Evolutionary conservation across 129 eudicot genomes (phyloP).

Genomic region (Dittrichia graveolens): DNA sequence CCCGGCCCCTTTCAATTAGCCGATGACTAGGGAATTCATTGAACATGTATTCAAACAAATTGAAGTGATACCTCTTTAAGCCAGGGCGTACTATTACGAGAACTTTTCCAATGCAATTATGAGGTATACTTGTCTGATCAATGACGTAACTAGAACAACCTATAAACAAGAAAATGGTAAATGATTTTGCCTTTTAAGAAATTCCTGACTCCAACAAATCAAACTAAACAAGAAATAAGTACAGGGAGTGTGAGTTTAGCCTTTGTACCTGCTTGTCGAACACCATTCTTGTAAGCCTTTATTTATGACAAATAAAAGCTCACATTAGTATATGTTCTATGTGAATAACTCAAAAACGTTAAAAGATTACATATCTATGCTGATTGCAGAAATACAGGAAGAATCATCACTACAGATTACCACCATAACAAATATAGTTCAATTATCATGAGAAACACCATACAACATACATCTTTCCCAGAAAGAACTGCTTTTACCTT

Average conservation of each 20-base stretch:
- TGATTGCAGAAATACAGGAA: not conserved
- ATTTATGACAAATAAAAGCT: slow-evolving; percentile 35
- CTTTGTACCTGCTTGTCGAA: slow-evolving; percentile 50
- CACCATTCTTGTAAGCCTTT: slow-evolving; percentile 65
- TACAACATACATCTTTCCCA: slow-evolving; percentile 58
- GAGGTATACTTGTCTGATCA: slow-evolving; percentile 38
- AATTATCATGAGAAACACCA: slow-evolving; percentile 30
- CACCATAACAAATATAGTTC: slow-evolving; percentile 24
- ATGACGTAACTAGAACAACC: slow-evolving; percentile 40
- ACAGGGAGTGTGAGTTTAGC: not conserved
- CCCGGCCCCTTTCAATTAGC: not conserved
- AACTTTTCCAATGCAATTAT: slow-evolving; percentile 64
- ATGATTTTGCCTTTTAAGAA: slow-evolving; percentile 14
- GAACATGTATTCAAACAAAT: not conserved
- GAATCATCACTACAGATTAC: slow-evolving; percentile 22
- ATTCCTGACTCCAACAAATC: slow-evolving; percentile 5
- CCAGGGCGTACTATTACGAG: slow-evolving; percentile 41
- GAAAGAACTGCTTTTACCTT: slow-evolving; percentile 57
- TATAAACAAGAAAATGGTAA: slow-evolving; percentile 27
- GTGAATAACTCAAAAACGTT: not conserved
- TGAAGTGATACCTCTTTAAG: slow-evolving; percentile 42
- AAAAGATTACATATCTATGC: not conserved
- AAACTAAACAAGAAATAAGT: not conserved
- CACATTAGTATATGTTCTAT: slow-evolving; percentile 34
- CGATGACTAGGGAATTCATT: not conserved